Conservation (phyloP, 75 land plant species). For the Azolla pinnata region DNA sequence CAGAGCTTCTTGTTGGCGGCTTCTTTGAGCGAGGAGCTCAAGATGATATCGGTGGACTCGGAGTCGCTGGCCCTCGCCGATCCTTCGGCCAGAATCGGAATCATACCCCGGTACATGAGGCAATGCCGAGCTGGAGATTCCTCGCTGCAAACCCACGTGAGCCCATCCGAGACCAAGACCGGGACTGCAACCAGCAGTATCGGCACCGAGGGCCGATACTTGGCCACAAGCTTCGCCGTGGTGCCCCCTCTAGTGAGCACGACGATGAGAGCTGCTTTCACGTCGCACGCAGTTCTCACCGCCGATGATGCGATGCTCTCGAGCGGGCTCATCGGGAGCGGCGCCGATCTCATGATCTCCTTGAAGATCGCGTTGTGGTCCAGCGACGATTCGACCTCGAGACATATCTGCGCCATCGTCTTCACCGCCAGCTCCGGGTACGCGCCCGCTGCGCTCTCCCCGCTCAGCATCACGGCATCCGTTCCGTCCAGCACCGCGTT, state of each 20-base stretch:
- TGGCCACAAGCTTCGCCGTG: conserved; percentile 29
- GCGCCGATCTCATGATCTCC: conserved; percentile 19
- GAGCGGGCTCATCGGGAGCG: conserved; percentile 28
- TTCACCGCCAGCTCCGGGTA: conserved; percentile 42
- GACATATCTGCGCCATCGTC: conserved; percentile 44
- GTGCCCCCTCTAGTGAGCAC: conserved; percentile 32
- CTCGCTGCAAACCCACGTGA: conserved; percentile 32
- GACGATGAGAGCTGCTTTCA: conserved; percentile 19
- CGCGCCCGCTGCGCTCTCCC: conserved; percentile 51
- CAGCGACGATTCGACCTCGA: conserved; percentile 26
- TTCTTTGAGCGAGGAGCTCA: conserved; percentile 12
- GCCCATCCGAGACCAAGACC: conserved; percentile 20
- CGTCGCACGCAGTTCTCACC: conserved; percentile 28
- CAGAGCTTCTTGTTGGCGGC: conserved; percentile 18
- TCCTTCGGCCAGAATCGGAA: conserved; percentile 28
- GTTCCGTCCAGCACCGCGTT: conserved; percentile 52
- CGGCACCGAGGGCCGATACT: conserved; percentile 25
- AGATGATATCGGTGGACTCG: conserved; percentile 27
- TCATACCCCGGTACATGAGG: conserved; percentile 24
- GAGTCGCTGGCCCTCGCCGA: conserved; percentile 31
- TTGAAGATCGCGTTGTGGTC: conserved; percentile 30
- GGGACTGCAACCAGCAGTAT: conserved; percentile 31
- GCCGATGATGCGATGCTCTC: conserved; percentile 32
- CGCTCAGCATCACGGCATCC: conserved; percentile 49
- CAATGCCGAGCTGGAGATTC: conserved; percentile 29